Conservation (phyloP, 208 protist genomes). For the Leishmania lainsoni region DNA sequence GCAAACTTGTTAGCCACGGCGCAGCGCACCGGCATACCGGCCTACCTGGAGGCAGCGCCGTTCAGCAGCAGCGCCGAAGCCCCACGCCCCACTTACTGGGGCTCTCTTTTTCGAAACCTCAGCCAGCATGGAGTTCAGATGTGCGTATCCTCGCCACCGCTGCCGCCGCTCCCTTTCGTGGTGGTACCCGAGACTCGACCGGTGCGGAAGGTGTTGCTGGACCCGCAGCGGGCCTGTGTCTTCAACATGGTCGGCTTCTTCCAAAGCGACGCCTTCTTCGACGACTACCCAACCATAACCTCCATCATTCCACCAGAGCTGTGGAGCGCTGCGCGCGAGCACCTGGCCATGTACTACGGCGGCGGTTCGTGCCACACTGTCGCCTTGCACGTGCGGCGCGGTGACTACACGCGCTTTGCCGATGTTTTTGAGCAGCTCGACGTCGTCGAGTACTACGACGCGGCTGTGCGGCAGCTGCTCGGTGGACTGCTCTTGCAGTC, state of each 20-base stretch:
- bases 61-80: slow-evolving; percentile 72
- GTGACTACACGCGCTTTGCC: slow-evolving; percentile 71
- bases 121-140: slow-evolving; percentile 35
- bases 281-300: slow-evolving; percentile 44
- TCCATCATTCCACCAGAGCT: slow-evolving; percentile 41
- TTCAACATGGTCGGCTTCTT: slow-evolving; percentile 87
- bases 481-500: slow-evolving; percentile 43
- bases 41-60: slow-evolving; percentile 41
- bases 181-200: slow-evolving; percentile 69
- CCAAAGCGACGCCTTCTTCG: slow-evolving; percentile 77
- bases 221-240: slow-evolving; percentile 33
- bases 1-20: slow-evolving; percentile 79
- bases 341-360: slow-evolving; percentile 44
- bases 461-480: slow-evolving; percentile 66
- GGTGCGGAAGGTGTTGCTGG: slow-evolving; percentile 19
- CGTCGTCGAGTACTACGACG: slow-evolving; percentile 69
- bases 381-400: slow-evolving; percentile 77
- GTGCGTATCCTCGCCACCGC: background rate
- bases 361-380: slow-evolving; percentile 40
- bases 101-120: slow-evolving; percentile 62
- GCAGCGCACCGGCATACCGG: slow-evolving; percentile 43
- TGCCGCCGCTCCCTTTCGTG: slow-evolving; percentile 28
- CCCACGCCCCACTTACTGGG: slow-evolving; percentile 82
- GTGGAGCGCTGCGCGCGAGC: slow-evolving; percentile 26
- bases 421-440: slow-evolving; percentile 78